Conservation (phyloP, 352 stramenopile species). For the Phytopythium chamaehyphon region DNA sequence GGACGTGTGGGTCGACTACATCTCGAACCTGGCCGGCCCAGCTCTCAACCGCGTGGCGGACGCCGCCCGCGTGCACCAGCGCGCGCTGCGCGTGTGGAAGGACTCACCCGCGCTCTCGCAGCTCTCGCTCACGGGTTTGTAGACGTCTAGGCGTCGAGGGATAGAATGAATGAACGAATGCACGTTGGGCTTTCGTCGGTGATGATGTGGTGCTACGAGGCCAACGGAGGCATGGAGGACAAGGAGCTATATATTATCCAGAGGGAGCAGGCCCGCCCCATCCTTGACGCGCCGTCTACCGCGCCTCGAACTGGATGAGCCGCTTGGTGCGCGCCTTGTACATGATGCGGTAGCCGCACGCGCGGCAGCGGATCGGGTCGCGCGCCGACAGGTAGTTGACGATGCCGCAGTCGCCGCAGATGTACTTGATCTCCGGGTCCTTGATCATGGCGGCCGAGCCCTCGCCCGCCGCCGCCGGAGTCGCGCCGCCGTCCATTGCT, state of each 20-base stretch:
- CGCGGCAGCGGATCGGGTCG: slow-evolving; percentile 94
- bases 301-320: slow-evolving; percentile 89
- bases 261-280: slow-evolving; percentile 2
- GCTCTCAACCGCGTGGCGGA: slow-evolving; percentile 45
- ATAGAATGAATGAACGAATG: background rate
- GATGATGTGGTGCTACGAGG: too few relatives aligned
- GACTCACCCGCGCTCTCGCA: slow-evolving; percentile 51
- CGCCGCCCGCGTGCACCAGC: slow-evolving; percentile 64
- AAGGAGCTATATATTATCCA: too few relatives aligned
- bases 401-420: slow-evolving; percentile 96
- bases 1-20: slow-evolving; percentile 73
- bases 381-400: slow-evolving; percentile 94
- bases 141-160: background rate
- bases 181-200: too few relatives aligned
- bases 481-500: slow-evolving; percentile 78
- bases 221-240: too few relatives aligned
- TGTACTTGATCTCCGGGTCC: slow-evolving; percentile 94
- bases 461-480: slow-evolving; percentile 52
- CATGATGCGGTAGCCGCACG: slow-evolving; percentile 97
- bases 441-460: slow-evolving; percentile 63
- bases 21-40: slow-evolving; percentile 31
- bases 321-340: slow-evolving; percentile 98
- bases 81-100: slow-evolving; percentile 61
- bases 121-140: slow-evolving; percentile 23
- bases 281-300: slow-evolving; percentile 39